A percentile compares a stretch with the other conserved stretches of the same genome.
Evolutionary conservation across 2,329 filamentous ascomycete species (phyloP).

Genomic region (Aspergillus felis): DNA sequence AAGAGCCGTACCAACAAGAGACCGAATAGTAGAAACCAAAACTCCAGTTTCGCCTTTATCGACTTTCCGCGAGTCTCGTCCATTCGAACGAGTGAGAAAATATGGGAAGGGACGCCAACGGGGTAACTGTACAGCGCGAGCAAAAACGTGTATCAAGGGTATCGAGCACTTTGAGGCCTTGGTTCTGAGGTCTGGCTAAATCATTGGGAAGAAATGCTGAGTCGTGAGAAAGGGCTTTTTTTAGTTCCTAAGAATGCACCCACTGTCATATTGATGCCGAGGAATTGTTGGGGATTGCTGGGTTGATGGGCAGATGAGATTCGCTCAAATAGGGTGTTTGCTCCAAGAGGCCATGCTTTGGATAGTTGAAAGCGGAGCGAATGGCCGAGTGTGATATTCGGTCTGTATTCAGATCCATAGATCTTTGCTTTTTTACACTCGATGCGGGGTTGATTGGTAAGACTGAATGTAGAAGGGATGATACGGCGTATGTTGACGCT

Average conservation of each 20-base stretch:
- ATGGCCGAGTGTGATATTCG: slow-evolving; percentile 9
- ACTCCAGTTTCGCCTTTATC: background rate
- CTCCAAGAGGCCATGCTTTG: slow-evolving; percentile 6
- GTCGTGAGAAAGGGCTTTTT: background rate
- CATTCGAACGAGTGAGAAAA: background rate
- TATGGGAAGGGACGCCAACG: background rate
- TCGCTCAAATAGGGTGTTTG: slow-evolving; percentile 16
- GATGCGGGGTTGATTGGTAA: slow-evolving; percentile 32
- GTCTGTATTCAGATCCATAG: slow-evolving; percentile 2
- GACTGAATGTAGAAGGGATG: slow-evolving; percentile 26
- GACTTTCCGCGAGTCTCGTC: background rate
- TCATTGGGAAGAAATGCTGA: background rate
- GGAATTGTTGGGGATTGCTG: slow-evolving; percentile 18
- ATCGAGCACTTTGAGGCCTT: slow-evolving; percentile 17
- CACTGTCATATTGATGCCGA: slow-evolving; percentile 11
- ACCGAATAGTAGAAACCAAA: background rate
- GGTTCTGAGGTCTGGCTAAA: background rate
- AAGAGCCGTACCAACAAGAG: background rate
- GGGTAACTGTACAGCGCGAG: slow-evolving; percentile 20
- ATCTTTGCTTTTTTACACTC: slow-evolving; percentile 5
- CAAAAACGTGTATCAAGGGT: slow-evolving; percentile 22
- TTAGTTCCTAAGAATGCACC: background rate
- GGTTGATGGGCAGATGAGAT: slow-evolving; percentile 29
- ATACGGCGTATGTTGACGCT: slow-evolving; percentile 10
- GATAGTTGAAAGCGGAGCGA: slow-evolving; percentile 8